Percentiles rank a stretch among this genome's conserved stretches.
These are phyloP conservation scores for Triglochin maritima DNA, from an alignment of 106 monocot genomes.

Conservation along the genomic window DNA sequence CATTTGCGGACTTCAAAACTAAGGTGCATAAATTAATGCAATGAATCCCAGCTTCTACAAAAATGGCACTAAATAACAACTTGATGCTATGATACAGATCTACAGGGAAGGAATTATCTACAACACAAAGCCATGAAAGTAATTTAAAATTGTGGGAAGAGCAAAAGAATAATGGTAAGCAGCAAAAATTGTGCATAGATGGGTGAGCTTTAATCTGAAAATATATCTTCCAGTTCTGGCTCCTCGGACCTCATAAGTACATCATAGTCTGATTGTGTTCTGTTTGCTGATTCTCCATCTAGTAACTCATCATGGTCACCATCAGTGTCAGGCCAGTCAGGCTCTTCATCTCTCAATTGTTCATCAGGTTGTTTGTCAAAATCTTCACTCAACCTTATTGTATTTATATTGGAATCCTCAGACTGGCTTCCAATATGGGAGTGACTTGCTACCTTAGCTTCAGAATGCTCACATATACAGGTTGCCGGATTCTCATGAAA, in stretches of 20 bases:
- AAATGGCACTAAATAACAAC: no score
- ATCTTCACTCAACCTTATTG: constrained; percentile 1
- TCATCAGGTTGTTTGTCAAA: constrained; percentile 5
- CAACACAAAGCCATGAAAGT: no score
- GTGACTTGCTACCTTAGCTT: neutral
- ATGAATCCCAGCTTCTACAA: no score
- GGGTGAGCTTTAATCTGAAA: constrained; percentile 34
- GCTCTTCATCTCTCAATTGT: constrained; percentile 24
- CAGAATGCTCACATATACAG: constrained; percentile 22
- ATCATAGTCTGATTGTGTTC: constrained; percentile 24
- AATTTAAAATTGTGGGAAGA: no score
- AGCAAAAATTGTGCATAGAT: no score
- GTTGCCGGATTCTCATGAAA: constrained; percentile 77
- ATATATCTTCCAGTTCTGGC: constrained; percentile 48
- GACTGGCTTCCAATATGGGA: neutral
- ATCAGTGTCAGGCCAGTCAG: constrained; percentile 25
- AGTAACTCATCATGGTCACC: constrained; percentile 30
- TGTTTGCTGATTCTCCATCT: constrained; percentile 11
- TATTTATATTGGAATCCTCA: neutral
- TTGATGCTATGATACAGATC: no score
- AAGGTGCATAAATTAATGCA: no score
- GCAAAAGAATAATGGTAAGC: no score
- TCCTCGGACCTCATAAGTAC: constrained; percentile 29
- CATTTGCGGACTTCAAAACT: no score
- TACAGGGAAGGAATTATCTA: no score